phyloP scores from a whole-genome alignment of 495 filamentous ascomycete species.

The Letharia lupina region DNA sequence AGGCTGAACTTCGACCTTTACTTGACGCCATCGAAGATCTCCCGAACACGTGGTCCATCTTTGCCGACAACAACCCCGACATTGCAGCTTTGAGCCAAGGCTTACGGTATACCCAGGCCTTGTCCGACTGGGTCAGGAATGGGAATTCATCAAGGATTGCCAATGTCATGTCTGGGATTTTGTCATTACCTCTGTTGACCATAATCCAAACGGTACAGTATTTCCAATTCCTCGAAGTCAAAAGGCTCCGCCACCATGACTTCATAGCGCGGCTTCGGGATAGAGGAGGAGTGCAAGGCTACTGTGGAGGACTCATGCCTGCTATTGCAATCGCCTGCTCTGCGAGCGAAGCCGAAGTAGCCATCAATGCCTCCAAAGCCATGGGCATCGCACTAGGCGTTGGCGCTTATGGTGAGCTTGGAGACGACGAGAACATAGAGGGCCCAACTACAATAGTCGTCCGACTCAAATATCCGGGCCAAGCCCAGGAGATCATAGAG shows the following conservation, averaged over 20 bases:
- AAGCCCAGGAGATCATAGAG: conserved; percentile 27
- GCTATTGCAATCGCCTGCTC: conserved; percentile 30
- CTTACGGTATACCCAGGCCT: conserved; percentile 8
- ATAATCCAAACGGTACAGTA: conserved; percentile 30
- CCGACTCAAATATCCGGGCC: conserved; percentile 27
- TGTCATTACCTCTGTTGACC: conserved; percentile 27
- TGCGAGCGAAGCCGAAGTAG: conserved; percentile 25
- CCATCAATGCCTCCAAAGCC: conserved; percentile 22
- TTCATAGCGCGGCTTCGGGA: conserved; percentile 11
- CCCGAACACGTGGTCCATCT: conserved; percentile 15
- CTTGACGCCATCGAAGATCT: conserved; percentile 11
- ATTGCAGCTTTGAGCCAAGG: conserved; percentile 21
- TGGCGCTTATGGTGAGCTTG: conserved; percentile 30
- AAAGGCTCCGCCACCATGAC: conserved; percentile 11
- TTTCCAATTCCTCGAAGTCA: conserved; percentile 27
- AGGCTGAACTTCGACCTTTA: conserved; percentile 15
- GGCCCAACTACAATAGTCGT: conserved; percentile 26
- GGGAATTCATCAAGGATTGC: conserved; percentile 14
- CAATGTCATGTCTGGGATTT: conserved; percentile 26
- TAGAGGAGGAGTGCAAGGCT: conserved; percentile 27
- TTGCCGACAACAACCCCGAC: conserved; percentile 5
- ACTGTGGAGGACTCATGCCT: conserved; percentile 25
- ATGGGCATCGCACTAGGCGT: conserved; percentile 25
- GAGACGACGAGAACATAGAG: conserved; percentile 22
- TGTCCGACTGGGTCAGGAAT: conserved; percentile 19